phyloP scores from a whole-genome alignment of 495 filamentous ascomycete species.

The Podospora didyma region DNA sequence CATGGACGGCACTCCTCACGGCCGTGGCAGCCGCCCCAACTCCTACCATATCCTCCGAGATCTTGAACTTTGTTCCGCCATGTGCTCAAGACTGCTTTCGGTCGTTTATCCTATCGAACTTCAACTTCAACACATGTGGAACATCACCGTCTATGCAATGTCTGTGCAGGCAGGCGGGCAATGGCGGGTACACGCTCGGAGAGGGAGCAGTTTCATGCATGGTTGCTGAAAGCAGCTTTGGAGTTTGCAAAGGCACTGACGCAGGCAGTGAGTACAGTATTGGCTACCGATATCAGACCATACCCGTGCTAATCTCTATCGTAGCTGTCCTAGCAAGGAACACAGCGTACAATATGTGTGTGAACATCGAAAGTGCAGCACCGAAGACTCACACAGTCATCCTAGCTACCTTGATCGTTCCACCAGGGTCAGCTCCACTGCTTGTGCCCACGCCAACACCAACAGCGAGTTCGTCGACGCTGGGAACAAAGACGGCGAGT shows the following conservation, averaged over 20 bases:
- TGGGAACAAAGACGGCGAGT: not conserved
- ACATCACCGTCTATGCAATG: slow-evolving; percentile 51
- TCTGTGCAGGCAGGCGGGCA: slow-evolving; percentile 57
- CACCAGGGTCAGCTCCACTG: slow-evolving; percentile 22
- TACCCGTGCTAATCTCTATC: not conserved
- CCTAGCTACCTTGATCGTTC: slow-evolving; percentile 51
- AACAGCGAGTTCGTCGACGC: not conserved
- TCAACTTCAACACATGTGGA: slow-evolving; percentile 46
- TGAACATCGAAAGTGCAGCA: slow-evolving; percentile 46
- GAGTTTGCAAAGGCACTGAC: slow-evolving; percentile 35
- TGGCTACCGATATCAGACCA: slow-evolving; percentile 15
- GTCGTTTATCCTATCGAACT: slow-evolving; percentile 59
- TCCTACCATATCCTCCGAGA: slow-evolving; percentile 36
- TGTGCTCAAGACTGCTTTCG: slow-evolving; percentile 62
- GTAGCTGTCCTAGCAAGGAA: not conserved
- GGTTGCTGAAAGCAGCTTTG: slow-evolving; percentile 39
- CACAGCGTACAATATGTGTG: slow-evolving; percentile 57
- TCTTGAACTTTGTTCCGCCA: slow-evolving; percentile 51
- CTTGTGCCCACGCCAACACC: slow-evolving; percentile 21
- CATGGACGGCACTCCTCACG: slow-evolving; percentile 31
- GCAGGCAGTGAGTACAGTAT: slow-evolving; percentile 28
- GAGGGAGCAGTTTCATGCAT: slow-evolving; percentile 65
- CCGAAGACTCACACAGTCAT: slow-evolving; percentile 58
- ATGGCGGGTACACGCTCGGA: slow-evolving; percentile 62
- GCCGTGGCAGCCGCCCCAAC: slow-evolving; percentile 18